A percentile compares a stretch with the other conserved stretches of the same genome.
These are phyloP conservation scores for Colletotrichum cordylinicola DNA, from an alignment of 2,329 filamentous ascomycete species.

Conservation along the genomic window DNA sequence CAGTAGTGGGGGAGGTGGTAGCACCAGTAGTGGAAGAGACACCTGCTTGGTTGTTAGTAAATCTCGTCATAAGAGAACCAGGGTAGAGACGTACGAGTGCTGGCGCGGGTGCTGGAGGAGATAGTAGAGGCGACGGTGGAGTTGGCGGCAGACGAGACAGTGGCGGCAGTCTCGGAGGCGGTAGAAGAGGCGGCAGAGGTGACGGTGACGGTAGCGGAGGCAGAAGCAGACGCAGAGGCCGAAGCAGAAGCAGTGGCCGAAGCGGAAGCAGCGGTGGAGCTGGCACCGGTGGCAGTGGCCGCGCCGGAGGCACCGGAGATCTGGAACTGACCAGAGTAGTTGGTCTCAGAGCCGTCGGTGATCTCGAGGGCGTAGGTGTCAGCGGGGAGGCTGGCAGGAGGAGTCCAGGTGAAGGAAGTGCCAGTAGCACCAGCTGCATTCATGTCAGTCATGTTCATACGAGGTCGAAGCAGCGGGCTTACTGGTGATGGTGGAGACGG, in stretches of 20 bases:
- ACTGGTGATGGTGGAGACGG: constrained; percentile 41
- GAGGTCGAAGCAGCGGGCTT: constrained; percentile 25
- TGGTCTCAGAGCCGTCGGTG: constrained; percentile 40
- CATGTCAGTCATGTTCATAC: background rate
- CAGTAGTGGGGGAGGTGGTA: constrained; percentile 38
- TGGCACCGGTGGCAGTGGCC: constrained; percentile 14
- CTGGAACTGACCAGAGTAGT: constrained; percentile 50
- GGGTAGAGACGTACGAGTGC: constrained; percentile 9
- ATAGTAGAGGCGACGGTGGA: constrained; percentile 6
- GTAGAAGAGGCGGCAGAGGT: constrained; percentile 23
- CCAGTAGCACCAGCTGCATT: constrained; percentile 37
- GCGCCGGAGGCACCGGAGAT: constrained; percentile 30
- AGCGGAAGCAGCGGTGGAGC: constrained; percentile 16
- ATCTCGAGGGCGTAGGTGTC: constrained; percentile 54
- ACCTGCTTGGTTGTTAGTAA: constrained; percentile 13
- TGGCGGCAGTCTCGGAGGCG: constrained; percentile 9
- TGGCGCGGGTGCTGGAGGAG: constrained; percentile 22
- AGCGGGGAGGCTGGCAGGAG: constrained; percentile 37
- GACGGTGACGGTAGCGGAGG: constrained; percentile 19
- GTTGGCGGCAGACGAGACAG: constrained; percentile 15
- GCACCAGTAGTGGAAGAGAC: constrained; percentile 31
- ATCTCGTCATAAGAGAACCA: background rate
- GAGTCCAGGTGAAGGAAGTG: constrained; percentile 43
- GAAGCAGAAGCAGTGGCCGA: constrained; percentile 23
- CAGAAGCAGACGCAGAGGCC: constrained; percentile 6